Evolutionary conservation across 1,284 basidiomycete species (phyloP), one percentile per base, ranked within the genome.

Genomic region (Ganoderma lucidum): DNA sequence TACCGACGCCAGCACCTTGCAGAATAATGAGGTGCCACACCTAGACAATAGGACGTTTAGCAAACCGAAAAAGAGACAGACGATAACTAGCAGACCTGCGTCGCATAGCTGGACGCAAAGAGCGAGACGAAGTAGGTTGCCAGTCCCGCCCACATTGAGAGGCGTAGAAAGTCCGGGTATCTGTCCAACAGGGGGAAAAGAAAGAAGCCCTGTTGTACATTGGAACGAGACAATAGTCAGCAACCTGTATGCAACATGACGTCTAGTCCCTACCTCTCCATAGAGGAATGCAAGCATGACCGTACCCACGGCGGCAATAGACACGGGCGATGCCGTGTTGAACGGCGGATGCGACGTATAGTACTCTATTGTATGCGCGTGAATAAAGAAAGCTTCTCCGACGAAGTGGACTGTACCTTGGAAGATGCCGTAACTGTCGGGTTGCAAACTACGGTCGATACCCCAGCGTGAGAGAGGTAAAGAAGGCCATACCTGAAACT

Each of bases 21-120:
- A 79, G 63, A 2, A 75, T 23, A 53, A 78, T 75, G 12, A 80
- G 65, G 28, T 75, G 73, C 76, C 75, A 77, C 2, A 78, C 73
- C 77, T 78, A 28, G 6, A 48, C 42, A 17, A 17, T 23, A 3
- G 2, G 17, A 45, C 37, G 28, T 35, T 45, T 14, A 56, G 63
- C 6, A 44, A 5, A 6, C 41, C 12, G 14, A 19, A 58, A 3
- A 2, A 44, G 6, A 14, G 12, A 19, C 28, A 28, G 23, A 58
- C 8, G 6, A 5, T 12, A 17, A n/a, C 28, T 5, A 17, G 2
- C 55, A 69, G 1, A 77, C 75, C 61, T 75, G 45, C 12, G 66
- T 77, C 4, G 71, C 75, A 58, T 78, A 78, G 62, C 78, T 78
- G 0, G 77, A 77, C 15, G 73, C 45, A 17, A 77, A 68, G 28